Percentiles rank a stretch among this genome's conserved stretches.
These are phyloP conservation scores for Haplosporangium gracile DNA, from an alignment of 192 early-diverging fungal genomes.

Conservation along the genomic window DNA sequence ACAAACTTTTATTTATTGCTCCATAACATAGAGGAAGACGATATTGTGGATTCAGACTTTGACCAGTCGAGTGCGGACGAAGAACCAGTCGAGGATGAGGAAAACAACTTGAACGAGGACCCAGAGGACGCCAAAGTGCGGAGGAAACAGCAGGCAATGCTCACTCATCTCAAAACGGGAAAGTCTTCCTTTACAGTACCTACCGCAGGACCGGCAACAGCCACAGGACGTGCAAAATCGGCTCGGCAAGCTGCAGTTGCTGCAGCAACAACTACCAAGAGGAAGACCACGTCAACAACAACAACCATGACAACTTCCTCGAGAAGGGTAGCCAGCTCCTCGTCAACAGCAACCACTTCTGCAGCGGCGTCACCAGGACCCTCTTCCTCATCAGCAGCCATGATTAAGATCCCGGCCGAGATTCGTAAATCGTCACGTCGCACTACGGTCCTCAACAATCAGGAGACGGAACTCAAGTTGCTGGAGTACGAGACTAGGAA, in stretches of 20 bases:
- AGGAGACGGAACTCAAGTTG: constrained; percentile 61
- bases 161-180: constrained; percentile 37
- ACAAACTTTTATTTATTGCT: not conserved
- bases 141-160: constrained; percentile 55
- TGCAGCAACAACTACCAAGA: not conserved
- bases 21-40: constrained; percentile 51
- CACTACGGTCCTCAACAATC: constrained; percentile 65
- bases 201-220: not conserved
- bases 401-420: constrained; percentile 43
- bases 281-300: not conserved
- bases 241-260: constrained; percentile 14
- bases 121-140: constrained; percentile 44
- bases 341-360: constrained; percentile 2
- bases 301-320: not conserved
- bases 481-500: constrained; percentile 61
- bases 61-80: constrained; percentile 63
- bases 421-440: constrained; percentile 63
- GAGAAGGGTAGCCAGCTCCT: constrained; percentile 7
- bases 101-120: constrained; percentile 47
- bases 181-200: constrained; percentile 32
- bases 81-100: constrained; percentile 60
- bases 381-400: not conserved
- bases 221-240: constrained; percentile 20
- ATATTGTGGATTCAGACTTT: constrained; percentile 70
- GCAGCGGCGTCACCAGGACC: constrained; percentile 17